Percentiles rank a stretch among this genome's conserved stretches.
These are phyloP conservation scores for Ampelocalamus luodianensis DNA, from an alignment of 176 grass and related monocot species.

Conservation along the genomic window DNA sequence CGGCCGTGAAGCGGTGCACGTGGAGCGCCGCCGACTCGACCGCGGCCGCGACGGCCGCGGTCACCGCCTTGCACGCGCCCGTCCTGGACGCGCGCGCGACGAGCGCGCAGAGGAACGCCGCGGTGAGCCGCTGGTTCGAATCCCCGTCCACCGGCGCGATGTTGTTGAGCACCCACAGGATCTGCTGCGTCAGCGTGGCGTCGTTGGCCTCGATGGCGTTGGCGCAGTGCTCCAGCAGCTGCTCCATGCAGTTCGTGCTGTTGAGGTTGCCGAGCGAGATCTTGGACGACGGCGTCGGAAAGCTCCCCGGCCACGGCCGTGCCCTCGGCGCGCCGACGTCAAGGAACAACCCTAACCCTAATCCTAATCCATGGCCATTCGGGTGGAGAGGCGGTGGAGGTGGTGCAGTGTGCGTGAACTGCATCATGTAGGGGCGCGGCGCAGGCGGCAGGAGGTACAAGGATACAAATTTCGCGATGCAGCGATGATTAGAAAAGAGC, in stretches of 20 bases:
- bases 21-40: conserved; percentile 63
- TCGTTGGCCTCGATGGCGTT: conserved; percentile 96
- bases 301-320: conserved; percentile 53
- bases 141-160: conserved; percentile 91
- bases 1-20: conserved; percentile 76
- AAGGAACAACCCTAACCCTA: conserved; percentile 56
- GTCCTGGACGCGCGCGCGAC: conserved; percentile 81
- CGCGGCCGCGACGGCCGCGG: conserved; percentile 44
- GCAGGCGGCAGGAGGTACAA: conserved; percentile 21
- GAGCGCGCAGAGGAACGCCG: conserved; percentile 87
- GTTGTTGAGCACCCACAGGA: conserved; percentile 99
- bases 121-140: conserved; percentile 83
- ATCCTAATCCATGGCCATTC: conserved; percentile 57
- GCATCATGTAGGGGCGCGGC: conserved; percentile 80
- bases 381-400: conserved; percentile 54
- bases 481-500: conserved; percentile 53
- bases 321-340: conserved; percentile 54
- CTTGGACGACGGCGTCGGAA: conserved; percentile 51
- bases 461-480: conserved; percentile 31
- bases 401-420: conserved; percentile 77
- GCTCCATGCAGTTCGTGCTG: conserved; percentile 87
- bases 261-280: conserved; percentile 75
- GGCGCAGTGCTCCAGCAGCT: conserved; percentile 97
- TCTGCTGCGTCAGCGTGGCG: conserved; percentile 93
- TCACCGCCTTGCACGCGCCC: conserved; percentile 83